Percentiles rank a stretch among this genome's conserved stretches.
Evolutionary conservation across 2,329 filamentous ascomycete genomes (phyloP).

Genomic region (Aspergillaceae sp.): DNA sequence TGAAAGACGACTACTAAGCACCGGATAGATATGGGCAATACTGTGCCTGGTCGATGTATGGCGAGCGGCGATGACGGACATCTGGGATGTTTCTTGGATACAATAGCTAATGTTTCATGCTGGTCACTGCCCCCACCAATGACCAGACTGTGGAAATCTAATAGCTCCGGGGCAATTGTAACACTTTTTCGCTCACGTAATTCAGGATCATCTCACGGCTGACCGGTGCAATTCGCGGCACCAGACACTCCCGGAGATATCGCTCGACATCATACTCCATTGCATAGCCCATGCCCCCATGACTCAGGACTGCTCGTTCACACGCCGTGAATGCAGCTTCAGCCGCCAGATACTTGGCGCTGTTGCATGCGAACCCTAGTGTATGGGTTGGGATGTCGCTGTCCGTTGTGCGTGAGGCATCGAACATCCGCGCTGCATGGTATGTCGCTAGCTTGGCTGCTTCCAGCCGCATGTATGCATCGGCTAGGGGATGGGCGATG

Average conservation of each 20-base stretch:
- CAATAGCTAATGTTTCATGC: no score
- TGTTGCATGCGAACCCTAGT: constrained; percentile 58
- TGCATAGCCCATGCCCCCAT: constrained; percentile 57
- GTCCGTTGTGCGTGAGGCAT: constrained; percentile 42
- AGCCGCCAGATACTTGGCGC: constrained; percentile 58
- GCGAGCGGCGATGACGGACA: no score
- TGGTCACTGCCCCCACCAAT: no score
- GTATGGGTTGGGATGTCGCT: constrained; percentile 45
- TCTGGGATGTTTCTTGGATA: no score
- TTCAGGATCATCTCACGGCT: constrained; percentile 44
- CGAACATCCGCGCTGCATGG: constrained; percentile 52
- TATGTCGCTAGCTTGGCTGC: constrained; percentile 54
- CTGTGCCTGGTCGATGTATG: no score
- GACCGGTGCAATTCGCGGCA: constrained; percentile 52
- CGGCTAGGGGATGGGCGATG: constrained; percentile 51
- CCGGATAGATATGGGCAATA: no score
- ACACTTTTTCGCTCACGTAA: constrained; percentile 38
- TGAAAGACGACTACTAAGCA: no score
- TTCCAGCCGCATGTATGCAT: constrained; percentile 54
- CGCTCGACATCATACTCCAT: constrained; percentile 56
- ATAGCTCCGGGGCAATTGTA: constrained; percentile 37
- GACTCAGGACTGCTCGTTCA: constrained; percentile 48
- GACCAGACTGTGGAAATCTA: constrained; percentile 10
- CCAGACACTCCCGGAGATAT: constrained; percentile 51
- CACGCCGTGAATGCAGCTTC: constrained; percentile 54